These are phyloP conservation scores for Besnoitia besnoiti DNA, from an alignment of 169 alveolate genomes.

Conservation along the genomic window DNA sequence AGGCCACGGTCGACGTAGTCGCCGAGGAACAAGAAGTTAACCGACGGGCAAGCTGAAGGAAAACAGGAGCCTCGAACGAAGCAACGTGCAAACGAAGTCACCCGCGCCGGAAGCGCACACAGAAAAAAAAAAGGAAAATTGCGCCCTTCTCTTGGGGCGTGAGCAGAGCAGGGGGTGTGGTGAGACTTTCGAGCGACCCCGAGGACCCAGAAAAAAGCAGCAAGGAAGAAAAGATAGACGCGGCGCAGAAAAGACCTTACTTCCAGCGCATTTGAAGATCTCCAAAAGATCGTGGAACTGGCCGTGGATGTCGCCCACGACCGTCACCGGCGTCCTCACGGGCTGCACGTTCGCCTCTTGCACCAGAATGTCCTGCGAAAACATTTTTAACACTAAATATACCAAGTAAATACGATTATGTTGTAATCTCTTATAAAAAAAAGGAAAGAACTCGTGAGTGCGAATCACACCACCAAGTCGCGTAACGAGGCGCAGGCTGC, in stretches of 20 bases:
- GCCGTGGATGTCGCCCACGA: conserved; percentile 98
- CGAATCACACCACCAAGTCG: too few relatives aligned
- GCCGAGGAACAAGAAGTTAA: conserved; percentile 98
- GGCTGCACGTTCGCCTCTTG: conserved; percentile 87
- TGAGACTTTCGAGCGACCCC: neutral
- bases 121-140: neutral
- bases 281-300: conserved; percentile 96
- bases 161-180: neutral
- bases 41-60: conserved; percentile 87
- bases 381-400: too few relatives aligned
- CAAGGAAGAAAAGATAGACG: neutral
- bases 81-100: too few relatives aligned
- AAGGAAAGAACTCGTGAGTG: too few relatives aligned
- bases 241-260: neutral
- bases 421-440: too few relatives aligned
- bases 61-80: too few relatives aligned
- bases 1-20: conserved; percentile 99
- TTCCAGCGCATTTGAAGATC: conserved; percentile 92
- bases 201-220: neutral
- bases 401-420: neutral
- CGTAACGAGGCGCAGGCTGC: too few relatives aligned
- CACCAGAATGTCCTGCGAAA: conserved; percentile 78
- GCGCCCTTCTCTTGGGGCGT: neutral
- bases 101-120: neutral
- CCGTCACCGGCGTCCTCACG: conserved; percentile 92